Base-by-base conservation (phyloP, 371 early-diverging fungal genomes). In the Zancudomyces culisetae region DNA sequence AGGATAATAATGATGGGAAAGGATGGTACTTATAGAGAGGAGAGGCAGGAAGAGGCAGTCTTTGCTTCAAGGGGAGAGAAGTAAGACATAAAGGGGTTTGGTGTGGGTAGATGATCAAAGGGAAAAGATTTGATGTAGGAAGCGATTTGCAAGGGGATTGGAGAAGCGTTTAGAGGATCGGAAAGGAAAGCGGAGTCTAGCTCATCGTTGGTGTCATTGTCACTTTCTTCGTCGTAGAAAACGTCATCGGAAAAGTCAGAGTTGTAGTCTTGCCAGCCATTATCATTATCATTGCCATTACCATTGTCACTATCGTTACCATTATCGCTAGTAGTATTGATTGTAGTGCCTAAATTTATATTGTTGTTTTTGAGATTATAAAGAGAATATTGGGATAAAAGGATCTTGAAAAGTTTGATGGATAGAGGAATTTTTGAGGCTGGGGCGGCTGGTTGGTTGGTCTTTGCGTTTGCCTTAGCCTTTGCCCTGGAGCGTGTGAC, bases 401-500 rank as follows among this genome's bases (percentile, higher is more conserved):
- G n/a, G n/a, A n/a, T n/a, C n/a, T n/a, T n/a, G n/a, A n/a, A n/a
- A n/a, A n/a, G n/a, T n/a, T n/a, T n/a, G n/a, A n/a, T n/a, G n/a
- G n/a, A n/a, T n/a, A n/a, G n/a, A n/a, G n/a, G n/a, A n/a, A n/a
- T n/a, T n/a, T n/a, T n/a, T n/a, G 28, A 66, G 64, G 8, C 74
- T 75, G 19, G 73, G 60, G 27, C 80, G 62, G 30, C 65, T 63
- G 45, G 23, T 13, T 2, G 3, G 19, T 3, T 19, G 27, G 2
- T 76, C 41, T 18, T 41, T n/a, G 18, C 57, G 3, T 63, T 65
- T 19, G 64, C 57, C 45, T 88, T 64, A 64, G 84, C 83, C 41
- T 79, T 71, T 47, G 83, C 64, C n/a, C n/a, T n/a, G n/a, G n/a
- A n/a, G n/a, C n/a, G n/a, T 0, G 82, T 76, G 12, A 77, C 76